Conservation (phyloP, 75 land plant species). For the Azolla pinnata region DNA sequence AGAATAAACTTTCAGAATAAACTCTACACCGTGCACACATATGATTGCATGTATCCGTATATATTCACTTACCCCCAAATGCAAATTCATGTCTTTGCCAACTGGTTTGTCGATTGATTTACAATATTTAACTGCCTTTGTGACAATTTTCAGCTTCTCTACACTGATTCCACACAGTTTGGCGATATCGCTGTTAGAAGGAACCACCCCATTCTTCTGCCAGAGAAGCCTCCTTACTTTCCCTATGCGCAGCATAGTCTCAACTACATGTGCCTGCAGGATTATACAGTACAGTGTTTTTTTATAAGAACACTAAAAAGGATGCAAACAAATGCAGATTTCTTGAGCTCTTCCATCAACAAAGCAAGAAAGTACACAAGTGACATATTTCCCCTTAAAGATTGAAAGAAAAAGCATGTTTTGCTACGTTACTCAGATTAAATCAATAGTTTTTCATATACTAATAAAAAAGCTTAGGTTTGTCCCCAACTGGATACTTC, state of each 20-base stretch:
- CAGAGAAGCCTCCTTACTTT: slow-evolving; percentile 65
- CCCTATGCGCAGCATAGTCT: slow-evolving; percentile 57
- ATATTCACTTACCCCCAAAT: slow-evolving; percentile 66
- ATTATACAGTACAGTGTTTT: too few relatives aligned
- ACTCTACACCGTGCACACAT: too few relatives aligned
- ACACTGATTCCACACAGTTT: slow-evolving; percentile 58
- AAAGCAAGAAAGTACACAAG: not conserved
- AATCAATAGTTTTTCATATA: too few relatives aligned
- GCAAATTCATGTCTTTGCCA: slow-evolving; percentile 43
- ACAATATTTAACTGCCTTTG: slow-evolving; percentile 31
- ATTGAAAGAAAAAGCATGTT: too few relatives aligned
- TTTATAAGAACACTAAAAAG: too few relatives aligned
- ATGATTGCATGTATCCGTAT: too few relatives aligned
- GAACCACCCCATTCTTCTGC: slow-evolving; percentile 50
- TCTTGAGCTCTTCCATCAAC: not conserved
- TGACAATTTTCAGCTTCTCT: slow-evolving; percentile 49
- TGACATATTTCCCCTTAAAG: not conserved
- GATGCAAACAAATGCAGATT: not conserved
- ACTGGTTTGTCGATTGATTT: slow-evolving; percentile 51
- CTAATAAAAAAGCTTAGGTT: too few relatives aligned
- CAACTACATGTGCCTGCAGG: slow-evolving; percentile 71
- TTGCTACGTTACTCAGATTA: too few relatives aligned
- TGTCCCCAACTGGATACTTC: too few relatives aligned
- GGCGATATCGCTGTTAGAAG: slow-evolving; percentile 66
- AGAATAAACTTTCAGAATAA: too few relatives aligned